A percentile compares a stretch with the other conserved stretches of the same genome.
phyloP scores from a whole-genome alignment of 148 eudicot species.

The Agrostemma githago region DNA sequence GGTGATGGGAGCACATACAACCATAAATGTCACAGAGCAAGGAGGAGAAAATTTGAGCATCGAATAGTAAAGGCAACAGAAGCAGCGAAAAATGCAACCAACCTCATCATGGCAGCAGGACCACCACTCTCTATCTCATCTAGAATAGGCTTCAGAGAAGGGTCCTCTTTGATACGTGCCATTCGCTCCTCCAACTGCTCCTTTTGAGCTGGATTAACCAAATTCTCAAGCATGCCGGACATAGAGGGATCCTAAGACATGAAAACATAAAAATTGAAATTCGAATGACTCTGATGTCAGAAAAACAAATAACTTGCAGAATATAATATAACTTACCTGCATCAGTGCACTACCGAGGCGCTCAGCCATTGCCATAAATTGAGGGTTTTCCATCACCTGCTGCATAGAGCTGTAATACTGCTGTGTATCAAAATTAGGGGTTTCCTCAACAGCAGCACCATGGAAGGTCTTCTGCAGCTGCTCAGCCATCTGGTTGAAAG shows the following conservation, averaged over 20 bases:
- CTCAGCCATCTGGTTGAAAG: slow-evolving; percentile 94
- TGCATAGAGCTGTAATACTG: slow-evolving; percentile 87
- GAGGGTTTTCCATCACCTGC: slow-evolving; percentile 97
- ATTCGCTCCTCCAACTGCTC: slow-evolving; percentile 82
- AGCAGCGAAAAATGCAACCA: not conserved
- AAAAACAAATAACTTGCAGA: slow-evolving; percentile 6
- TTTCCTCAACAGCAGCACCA: slow-evolving; percentile 55
- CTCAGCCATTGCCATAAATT: slow-evolving; percentile 96
- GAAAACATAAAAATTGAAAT: not conserved
- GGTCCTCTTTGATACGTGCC: slow-evolving; percentile 87
- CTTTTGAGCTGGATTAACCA: slow-evolving; percentile 71
- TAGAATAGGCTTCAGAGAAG: slow-evolving; percentile 81
- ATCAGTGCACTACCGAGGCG: slow-evolving; percentile 84
- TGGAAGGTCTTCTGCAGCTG: slow-evolving; percentile 78
- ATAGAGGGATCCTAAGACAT: slow-evolving; percentile 85
- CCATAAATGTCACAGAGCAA: slow-evolving; percentile 4
- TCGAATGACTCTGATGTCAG: not conserved
- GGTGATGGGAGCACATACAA: not conserved
- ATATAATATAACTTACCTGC: slow-evolving; percentile 48
- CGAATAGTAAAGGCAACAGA: too few species aligned
- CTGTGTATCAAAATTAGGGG: slow-evolving; percentile 75
- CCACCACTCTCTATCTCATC: slow-evolving; percentile 96
- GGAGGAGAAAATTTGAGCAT: too few species aligned
- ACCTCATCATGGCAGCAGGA: slow-evolving; percentile 99
- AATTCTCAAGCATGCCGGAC: slow-evolving; percentile 87